Conservation (phyloP, 2,329 filamentous ascomycete genomes). For the Madurella fahalii region DNA sequence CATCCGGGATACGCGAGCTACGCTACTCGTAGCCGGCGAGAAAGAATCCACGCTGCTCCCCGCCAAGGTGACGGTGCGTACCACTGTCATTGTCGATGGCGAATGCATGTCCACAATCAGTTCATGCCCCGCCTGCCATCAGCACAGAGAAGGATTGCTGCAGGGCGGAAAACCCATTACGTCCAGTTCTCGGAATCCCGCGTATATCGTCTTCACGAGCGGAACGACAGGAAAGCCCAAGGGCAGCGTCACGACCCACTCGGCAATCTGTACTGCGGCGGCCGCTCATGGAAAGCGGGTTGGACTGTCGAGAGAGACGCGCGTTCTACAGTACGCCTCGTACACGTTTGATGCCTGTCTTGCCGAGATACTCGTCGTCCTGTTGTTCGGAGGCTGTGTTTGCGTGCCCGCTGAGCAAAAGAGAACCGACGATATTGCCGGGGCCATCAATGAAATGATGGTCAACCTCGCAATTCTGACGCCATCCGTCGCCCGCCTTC, state of each 20-base stretch:
- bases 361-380: slow-evolving; percentile 35
- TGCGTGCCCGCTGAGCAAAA: slow-evolving; percentile 38
- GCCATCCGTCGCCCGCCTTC: slow-evolving; percentile 23
- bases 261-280: slow-evolving; percentile 18
- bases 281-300: neutral
- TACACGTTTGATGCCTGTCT: slow-evolving; percentile 40
- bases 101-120: no score
- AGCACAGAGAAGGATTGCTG: no score
- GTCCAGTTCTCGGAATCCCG: slow-evolving; percentile 4
- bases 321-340: slow-evolving; percentile 27
- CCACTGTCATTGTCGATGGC: slow-evolving; percentile 5
- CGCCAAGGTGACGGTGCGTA: no score
- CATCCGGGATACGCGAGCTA: no score
- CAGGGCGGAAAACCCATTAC: neutral
- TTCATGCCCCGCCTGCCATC: no score
- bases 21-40: no score
- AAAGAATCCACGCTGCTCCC: neutral
- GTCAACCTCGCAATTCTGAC: slow-evolving; percentile 25
- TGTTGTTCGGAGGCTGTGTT: slow-evolving; percentile 36
- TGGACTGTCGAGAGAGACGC: neutral
- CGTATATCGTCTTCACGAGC: slow-evolving; percentile 47
- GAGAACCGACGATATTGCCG: slow-evolving; percentile 33
- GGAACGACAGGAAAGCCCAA: slow-evolving; percentile 49
- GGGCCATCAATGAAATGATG: slow-evolving; percentile 20
- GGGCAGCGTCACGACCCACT: slow-evolving; percentile 38